Evolutionary conservation across 371 early-diverging fungal species (phyloP).

Genomic region (Gilbertella persicaria): DNA sequence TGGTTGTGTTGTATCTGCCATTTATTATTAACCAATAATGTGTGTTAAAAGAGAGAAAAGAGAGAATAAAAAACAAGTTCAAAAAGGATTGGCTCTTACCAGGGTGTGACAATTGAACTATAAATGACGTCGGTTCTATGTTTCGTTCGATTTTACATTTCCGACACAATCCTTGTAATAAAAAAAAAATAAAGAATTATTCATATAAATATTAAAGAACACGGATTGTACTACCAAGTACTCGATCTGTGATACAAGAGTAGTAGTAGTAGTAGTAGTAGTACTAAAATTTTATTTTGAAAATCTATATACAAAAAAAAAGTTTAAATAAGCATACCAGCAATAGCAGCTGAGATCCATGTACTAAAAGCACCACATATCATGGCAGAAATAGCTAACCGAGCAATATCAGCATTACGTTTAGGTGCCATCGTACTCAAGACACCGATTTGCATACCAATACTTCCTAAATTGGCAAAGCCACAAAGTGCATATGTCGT

Average conservation of each 20-base stretch:
- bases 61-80: slow-evolving; percentile 1
- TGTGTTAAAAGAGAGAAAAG: slow-evolving; percentile 1
- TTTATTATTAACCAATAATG: slow-evolving; percentile 11
- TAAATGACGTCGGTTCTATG: not conserved
- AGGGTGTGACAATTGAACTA: not conserved
- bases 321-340: slow-evolving; percentile 70
- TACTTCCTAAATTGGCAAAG: slow-evolving; percentile 86
- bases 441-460: slow-evolving; percentile 86
- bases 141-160: not conserved
- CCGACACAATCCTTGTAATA: not conserved
- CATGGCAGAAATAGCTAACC: slow-evolving; percentile 80
- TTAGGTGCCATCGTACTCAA: slow-evolving; percentile 83
- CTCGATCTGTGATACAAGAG: too few species aligned
- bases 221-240: too few species aligned
- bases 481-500: slow-evolving; percentile 85
- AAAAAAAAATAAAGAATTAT: not conserved
- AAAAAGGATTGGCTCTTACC: slow-evolving; percentile 11
- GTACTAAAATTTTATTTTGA: too few species aligned
- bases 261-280: too few species aligned
- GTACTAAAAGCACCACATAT: slow-evolving; percentile 83
- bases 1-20: slow-evolving; percentile 15
- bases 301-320: slow-evolving; percentile 1
- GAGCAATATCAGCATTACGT: slow-evolving; percentile 74
- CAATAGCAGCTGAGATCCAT: slow-evolving; percentile 84
- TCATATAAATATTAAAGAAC: not conserved